A percentile compares a stretch with the other conserved stretches of the same genome.
phyloP scores from a whole-genome alignment of 1,284 basidiomycete genomes.

The Cutaneotrichosporon spelunceum region DNA sequence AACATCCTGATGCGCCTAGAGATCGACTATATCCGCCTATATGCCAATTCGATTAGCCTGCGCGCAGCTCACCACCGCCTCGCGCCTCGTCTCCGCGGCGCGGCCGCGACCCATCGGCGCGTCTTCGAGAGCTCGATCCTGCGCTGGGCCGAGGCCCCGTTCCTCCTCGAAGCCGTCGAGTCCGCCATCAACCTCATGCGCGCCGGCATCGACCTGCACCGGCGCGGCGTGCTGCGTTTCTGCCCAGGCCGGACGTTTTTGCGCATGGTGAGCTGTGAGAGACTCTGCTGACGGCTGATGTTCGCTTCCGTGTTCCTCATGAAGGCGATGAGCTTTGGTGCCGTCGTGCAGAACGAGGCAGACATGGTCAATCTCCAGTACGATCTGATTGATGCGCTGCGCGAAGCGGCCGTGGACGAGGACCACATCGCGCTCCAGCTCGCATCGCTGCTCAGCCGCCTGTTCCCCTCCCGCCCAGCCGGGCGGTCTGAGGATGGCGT shows the following conservation, averaged over 20 bases:
- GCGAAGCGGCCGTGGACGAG: constrained; percentile 14
- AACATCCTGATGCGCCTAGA: constrained; percentile 25
- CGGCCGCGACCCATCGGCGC: neutral
- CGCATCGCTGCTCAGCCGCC: constrained; percentile 11
- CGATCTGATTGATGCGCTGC: constrained; percentile 8
- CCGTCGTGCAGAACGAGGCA: constrained; percentile 3
- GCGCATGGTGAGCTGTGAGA: constrained; percentile 9
- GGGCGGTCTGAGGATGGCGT: neutral
- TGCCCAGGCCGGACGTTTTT: constrained; percentile 14
- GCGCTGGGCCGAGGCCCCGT: constrained; percentile 15
- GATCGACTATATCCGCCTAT: constrained; percentile 27
- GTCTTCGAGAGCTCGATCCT: constrained; percentile 1
- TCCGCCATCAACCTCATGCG: constrained; percentile 8
- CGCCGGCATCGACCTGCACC: constrained; percentile 8
- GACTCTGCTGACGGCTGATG: constrained; percentile 10
- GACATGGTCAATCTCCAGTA: constrained; percentile 12
- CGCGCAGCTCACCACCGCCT: constrained; percentile 20
- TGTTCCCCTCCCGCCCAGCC: neutral
- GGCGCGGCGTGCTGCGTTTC: constrained; percentile 2
- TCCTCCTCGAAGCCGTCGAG: constrained; percentile 12
- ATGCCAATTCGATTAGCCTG: constrained; percentile 28
- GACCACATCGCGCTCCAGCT: constrained; percentile 11
- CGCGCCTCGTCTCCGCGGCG: neutral
- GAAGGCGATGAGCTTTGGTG: constrained; percentile 16
- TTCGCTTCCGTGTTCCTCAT: constrained; percentile 17